Evolutionary conservation across 805 yeast species (phyloP).

Genomic region (Yamadazyma sp.): DNA sequence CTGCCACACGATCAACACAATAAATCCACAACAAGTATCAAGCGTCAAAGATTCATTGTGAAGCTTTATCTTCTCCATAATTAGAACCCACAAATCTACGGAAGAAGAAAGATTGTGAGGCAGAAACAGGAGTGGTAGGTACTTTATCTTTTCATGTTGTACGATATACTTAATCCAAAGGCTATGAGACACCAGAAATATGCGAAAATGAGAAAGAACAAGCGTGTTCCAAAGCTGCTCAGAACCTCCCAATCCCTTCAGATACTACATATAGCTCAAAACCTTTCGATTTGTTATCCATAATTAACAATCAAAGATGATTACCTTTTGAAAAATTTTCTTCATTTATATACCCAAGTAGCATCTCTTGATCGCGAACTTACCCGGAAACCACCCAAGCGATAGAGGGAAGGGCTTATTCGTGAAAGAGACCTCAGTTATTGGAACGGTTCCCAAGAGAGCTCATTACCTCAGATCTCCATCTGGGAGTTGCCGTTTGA

Average conservation of each 20-base stretch:
- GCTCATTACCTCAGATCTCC: too few relatives aligned
- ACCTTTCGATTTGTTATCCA: background rate
- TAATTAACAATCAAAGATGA: too few relatives aligned
- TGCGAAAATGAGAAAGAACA: background rate
- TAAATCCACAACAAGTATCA: conserved; percentile 47
- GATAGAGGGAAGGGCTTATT: too few relatives aligned
- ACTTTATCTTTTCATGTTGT: too few relatives aligned
- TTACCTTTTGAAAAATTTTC: too few relatives aligned
- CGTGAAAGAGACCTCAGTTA: too few relatives aligned
- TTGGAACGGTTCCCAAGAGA: too few relatives aligned
- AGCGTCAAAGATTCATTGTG: conserved; percentile 31
- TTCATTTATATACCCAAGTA: too few relatives aligned
- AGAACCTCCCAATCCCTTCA: too few relatives aligned
- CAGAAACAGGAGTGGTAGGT: conserved; percentile 62
- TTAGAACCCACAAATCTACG: conserved; percentile 58
- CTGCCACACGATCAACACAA: conserved; percentile 51
- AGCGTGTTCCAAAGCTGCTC: too few relatives aligned
- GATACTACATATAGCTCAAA: conserved; percentile 4
- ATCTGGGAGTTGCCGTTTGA: too few relatives aligned
- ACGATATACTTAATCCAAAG: background rate
- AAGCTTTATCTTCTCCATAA: conserved; percentile 64
- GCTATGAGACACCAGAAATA: conserved; percentile 1
- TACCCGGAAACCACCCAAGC: too few relatives aligned
- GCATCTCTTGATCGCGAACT: background rate
- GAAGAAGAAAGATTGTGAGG: conserved; percentile 49